Base-by-base conservation (phyloP, 1,139 yeast species). In the Petasospora rhodanensis region DNA sequence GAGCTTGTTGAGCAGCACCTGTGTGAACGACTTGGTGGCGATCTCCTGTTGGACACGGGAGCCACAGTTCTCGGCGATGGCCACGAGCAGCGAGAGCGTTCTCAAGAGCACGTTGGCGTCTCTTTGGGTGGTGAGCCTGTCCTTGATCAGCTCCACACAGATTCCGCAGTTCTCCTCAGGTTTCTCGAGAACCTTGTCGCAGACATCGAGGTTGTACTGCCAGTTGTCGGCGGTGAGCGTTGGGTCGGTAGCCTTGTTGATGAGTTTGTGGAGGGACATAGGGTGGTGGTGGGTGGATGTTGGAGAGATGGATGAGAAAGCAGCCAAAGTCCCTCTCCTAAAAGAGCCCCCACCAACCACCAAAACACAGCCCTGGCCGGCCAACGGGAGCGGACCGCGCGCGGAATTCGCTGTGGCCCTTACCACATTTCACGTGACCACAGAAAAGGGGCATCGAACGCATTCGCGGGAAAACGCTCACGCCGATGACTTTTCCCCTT, bases 21-120 rank as follows among this genome's bases (percentile, higher is more conserved):
- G 65, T 18, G 87, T 73, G 54, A 87, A 86, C 9, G 69, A 54
- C 45, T 73, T 75, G 22, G 86, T 66, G 22, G 95, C 89, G 28
- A 89, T 77, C 48, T 81, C 86, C 42, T 84, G 87, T 49, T 79
- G 79, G 73, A 84, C 75, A 46, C 87, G 68, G 3, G 95, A 79
- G 2, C 97, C 97, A 61, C 97, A 89, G 56, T 91, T 91, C 58
- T 89, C 96, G 1, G 95, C 95, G 22, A 86, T 59, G 0, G 96
- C 80, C 14, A 76, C 71, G 14, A 85, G 61, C 35, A 91, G 47
- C 0, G 95, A 72, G 34, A 91, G 60, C 0, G 93, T 59, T 47
- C 94, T 70, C 34, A 89, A 63, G 18, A 85, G 76, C 2, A 83
- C 81, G 56, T 89, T 91, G 19, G 95, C 96, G 56, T 85, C 91